A percentile compares a stretch with the other conserved stretches of the same genome.
Conservation (phyloP, 345 rosid species). For the Geranium rotundifolium region DNA sequence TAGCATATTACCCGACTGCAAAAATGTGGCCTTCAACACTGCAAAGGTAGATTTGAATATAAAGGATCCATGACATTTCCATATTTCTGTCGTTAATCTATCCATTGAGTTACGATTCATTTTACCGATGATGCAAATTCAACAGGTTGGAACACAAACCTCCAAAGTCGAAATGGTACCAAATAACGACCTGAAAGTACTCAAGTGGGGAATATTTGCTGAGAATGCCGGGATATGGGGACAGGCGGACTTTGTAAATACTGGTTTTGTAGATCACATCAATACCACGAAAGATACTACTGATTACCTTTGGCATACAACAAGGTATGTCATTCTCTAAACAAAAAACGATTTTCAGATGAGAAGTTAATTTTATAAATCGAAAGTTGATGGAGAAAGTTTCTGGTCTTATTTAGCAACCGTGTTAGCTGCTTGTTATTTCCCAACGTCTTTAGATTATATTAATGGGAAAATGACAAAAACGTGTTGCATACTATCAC, state of each 20-base stretch:
- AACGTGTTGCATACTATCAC: no score
- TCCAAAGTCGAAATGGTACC: conserved; percentile 70
- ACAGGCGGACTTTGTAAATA: conserved; percentile 44
- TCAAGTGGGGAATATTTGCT: conserved; percentile 57
- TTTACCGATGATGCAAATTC: conserved; percentile 6
- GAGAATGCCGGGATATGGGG: conserved; percentile 83
- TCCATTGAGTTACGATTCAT: conserved; percentile 2
- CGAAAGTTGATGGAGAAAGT: neutral
- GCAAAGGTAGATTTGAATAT: conserved; percentile 48
- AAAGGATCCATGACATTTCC: no score
- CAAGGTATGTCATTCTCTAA: conserved; percentile 46
- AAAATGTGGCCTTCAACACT: conserved; percentile 59
- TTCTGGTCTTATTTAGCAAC: no score
- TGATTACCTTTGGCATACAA: conserved; percentile 94
- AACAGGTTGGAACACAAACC: conserved; percentile 59
- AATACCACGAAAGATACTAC: conserved; percentile 76
- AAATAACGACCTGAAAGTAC: conserved; percentile 22
- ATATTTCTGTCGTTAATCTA: neutral
- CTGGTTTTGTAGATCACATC: conserved; percentile 62
- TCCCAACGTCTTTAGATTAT: no score
- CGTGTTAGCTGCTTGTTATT: no score
- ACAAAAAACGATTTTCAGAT: neutral
- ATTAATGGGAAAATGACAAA: no score
- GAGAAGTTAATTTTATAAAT: no score
- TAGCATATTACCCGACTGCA: conserved; percentile 92